Conservation (phyloP, 2,329 filamentous ascomycete genomes). For the Dothiorella sarmentorum region DNA sequence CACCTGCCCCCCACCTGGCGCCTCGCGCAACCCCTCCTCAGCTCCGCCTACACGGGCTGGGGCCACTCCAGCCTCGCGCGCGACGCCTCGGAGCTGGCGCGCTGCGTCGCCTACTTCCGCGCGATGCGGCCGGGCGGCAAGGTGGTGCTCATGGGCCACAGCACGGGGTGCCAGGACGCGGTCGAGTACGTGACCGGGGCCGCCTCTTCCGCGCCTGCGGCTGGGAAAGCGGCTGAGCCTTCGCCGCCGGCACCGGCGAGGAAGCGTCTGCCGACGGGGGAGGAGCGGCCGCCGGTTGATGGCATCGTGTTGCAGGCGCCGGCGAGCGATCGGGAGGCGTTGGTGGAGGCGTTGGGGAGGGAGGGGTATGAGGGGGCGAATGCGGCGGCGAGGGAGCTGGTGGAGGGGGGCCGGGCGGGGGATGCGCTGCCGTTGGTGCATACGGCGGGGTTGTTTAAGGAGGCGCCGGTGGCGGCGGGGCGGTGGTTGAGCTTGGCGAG, state of each 20-base stretch:
- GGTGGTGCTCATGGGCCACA: slow-evolving; percentile 67
- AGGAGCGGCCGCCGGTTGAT: slow-evolving; percentile 51
- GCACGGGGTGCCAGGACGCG: slow-evolving; percentile 65
- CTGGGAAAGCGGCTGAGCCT: not conserved
- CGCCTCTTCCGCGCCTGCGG: not conserved
- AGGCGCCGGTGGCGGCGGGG: slow-evolving; percentile 52
- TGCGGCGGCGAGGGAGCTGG: slow-evolving; percentile 63
- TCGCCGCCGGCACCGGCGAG: not conserved
- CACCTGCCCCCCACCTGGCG: slow-evolving; percentile 52
- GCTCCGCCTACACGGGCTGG: slow-evolving; percentile 55
- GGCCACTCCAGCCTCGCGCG: slow-evolving; percentile 50
- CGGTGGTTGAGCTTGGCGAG: slow-evolving; percentile 58
- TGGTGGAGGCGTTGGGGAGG: not conserved
- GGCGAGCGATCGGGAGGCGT: slow-evolving; percentile 48
- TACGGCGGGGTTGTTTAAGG: slow-evolving; percentile 28
- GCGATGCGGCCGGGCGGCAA: slow-evolving; percentile 43
- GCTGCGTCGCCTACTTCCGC: slow-evolving; percentile 52
- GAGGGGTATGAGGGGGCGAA: slow-evolving; percentile 45
- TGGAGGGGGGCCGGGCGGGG: slow-evolving; percentile 52
- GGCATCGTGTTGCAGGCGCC: slow-evolving; percentile 78
- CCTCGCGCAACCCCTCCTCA: slow-evolving; percentile 50
- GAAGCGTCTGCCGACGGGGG: not conserved
- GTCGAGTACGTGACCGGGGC: slow-evolving; percentile 66
- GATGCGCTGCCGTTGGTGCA: slow-evolving; percentile 51
- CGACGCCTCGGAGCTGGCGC: slow-evolving; percentile 53